Conservation (phyloP, 148 eudicot genomes). For the Heliosperma pusillum region DNA sequence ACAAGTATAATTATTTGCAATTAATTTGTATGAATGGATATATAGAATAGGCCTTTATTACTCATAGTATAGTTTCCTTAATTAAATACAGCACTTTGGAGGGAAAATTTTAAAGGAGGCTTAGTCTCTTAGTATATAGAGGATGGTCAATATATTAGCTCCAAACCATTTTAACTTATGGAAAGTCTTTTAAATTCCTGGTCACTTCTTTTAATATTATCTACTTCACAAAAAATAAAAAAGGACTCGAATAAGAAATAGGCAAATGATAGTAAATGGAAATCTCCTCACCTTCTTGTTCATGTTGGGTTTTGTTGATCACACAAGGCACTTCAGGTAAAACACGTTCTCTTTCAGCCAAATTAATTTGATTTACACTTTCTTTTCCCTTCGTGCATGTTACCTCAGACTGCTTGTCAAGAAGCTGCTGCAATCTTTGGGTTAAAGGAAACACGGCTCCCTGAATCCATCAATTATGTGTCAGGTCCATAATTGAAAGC, state of each 20-base stretch:
- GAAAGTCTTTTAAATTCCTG: background rate
- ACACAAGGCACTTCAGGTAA: constrained; percentile 27
- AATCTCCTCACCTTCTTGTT: constrained; percentile 41
- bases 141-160: background rate
- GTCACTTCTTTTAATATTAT: background rate
- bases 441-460: constrained; percentile 11
- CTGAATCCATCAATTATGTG: constrained; percentile 31
- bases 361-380: constrained; percentile 28
- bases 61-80: too few species aligned
- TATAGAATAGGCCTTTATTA: too few species aligned
- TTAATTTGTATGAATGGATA: too few species aligned
- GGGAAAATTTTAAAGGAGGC: too few species aligned
- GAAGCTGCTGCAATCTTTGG: constrained; percentile 23
- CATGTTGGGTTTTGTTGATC: constrained; percentile 20
- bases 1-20: too few species aligned
- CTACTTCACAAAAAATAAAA: background rate
- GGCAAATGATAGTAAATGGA: background rate
- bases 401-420: constrained; percentile 39
- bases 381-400: constrained; percentile 20
- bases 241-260: background rate
- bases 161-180: background rate
- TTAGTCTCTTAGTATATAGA: too few species aligned
- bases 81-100: too few species aligned
- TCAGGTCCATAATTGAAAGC: constrained; percentile 11
- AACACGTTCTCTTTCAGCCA: constrained; percentile 28